Evolutionary conservation across 768 basidiomycete genomes (phyloP).

Genomic region (Pleurotus pulmonarius): DNA sequence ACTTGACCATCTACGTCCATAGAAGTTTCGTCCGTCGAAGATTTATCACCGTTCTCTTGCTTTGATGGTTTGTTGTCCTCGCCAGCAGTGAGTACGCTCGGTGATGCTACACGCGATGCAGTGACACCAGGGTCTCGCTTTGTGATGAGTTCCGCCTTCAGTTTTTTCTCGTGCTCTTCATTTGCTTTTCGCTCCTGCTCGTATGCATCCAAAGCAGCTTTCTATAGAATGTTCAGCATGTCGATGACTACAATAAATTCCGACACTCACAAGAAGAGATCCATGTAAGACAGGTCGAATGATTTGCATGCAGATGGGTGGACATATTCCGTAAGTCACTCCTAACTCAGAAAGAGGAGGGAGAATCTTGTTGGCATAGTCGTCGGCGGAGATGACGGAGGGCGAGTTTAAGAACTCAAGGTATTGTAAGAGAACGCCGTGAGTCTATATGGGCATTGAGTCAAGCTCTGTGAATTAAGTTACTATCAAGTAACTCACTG

Average conservation of each 20-base stretch:
- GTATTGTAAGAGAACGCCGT: slow-evolving; percentile 90
- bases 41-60: background rate
- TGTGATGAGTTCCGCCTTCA: slow-evolving; percentile 76
- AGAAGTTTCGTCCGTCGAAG: slow-evolving; percentile 21
- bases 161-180: slow-evolving; percentile 75
- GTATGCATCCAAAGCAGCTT: slow-evolving; percentile 57
- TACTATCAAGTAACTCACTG: slow-evolving; percentile 46
- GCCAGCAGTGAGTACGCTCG: slow-evolving; percentile 30
- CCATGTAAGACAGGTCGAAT: slow-evolving; percentile 76
- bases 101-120: slow-evolving; percentile 62
- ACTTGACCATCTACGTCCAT: slow-evolving; percentile 51
- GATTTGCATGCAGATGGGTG: slow-evolving; percentile 92
- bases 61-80: background rate
- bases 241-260: background rate
- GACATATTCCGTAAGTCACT: slow-evolving; percentile 72
- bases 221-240: slow-evolving; percentile 30
- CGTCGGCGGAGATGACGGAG: slow-evolving; percentile 58
- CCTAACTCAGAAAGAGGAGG: slow-evolving; percentile 76
- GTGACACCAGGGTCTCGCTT: slow-evolving; percentile 65
- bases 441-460: slow-evolving; percentile 51
- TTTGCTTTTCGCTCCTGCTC: slow-evolving; percentile 67
- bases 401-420: slow-evolving; percentile 81
- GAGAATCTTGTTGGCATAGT: slow-evolving; percentile 71
- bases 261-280: slow-evolving; percentile 49
- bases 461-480: no score